Percentiles rank a stretch among this genome's conserved stretches.
Conservation (phyloP, 257 asterid genomes). For the Capsicum chinense region DNA sequence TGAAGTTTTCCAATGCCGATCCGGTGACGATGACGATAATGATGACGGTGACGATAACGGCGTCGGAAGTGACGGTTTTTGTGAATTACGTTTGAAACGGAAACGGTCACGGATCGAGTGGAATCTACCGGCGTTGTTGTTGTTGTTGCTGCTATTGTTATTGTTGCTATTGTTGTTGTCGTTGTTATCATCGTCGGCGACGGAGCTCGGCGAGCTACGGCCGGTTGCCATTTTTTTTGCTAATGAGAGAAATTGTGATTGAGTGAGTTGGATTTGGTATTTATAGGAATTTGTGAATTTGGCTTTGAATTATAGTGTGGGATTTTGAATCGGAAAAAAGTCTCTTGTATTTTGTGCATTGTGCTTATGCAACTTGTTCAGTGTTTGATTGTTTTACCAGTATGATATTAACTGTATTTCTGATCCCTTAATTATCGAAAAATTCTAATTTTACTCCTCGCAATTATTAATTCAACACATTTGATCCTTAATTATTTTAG, state of each 20-base stretch:
- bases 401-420: background rate
- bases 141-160: conserved; percentile 28
- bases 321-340: conserved; percentile 23
- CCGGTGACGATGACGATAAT: conserved; percentile 44
- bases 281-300: background rate
- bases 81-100: conserved; percentile 42
- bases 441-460: background rate
- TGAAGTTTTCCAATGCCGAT: conserved; percentile 32
- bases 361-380: conserved; percentile 14
- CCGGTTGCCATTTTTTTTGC: conserved; percentile 30
- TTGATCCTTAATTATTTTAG: background rate
- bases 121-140: conserved; percentile 48
- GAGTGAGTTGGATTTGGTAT: conserved; percentile 27
- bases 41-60: background rate
- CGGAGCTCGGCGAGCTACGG: conserved; percentile 50
- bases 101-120: conserved; percentile 71
- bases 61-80: conserved; percentile 38
- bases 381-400: background rate
- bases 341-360: background rate
- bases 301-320: conserved; percentile 10
- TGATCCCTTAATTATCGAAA: background rate
- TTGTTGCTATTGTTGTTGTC: background rate
- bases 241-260: conserved; percentile 34
- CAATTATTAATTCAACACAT: background rate
- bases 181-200: conserved; percentile 44